Base-by-base conservation (phyloP, 2,329 filamentous ascomycete genomes). In the Paracamarosporium sp. region DNA sequence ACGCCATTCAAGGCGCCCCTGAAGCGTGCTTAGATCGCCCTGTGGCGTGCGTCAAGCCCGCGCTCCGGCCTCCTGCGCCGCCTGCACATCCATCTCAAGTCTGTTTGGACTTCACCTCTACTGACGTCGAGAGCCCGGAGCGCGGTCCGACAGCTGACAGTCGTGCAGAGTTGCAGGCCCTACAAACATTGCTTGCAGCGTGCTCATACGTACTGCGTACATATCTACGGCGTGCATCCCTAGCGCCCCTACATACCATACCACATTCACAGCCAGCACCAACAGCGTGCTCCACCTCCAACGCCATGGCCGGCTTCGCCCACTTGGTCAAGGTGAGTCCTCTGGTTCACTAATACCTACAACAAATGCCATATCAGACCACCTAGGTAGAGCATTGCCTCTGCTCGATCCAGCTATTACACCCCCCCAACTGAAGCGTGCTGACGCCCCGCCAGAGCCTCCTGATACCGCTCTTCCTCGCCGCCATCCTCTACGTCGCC, bases 381-480 rank as follows among this genome's bases (percentile, higher is more conserved):
- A 4, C 6, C 17, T 7, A 20, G 11, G 30, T 36, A 25, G 15
- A 24, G 13, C 20, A 15, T 31, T 43, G 28, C 27, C 12, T 11
- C 27, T n/a, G 27, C 38, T 27, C 9, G 27, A 45, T 11, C 20
- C 41, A 38, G 17, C 28, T 22, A 43, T 53, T 17, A 27, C 53
- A 30, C 43, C 31, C 15, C 57, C 17, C 12, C 31, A 20, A 50
- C 50, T 33, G 28, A 35, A 52, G 15, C 55, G 13, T 11, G 46
- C 64, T 66, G 53, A 69, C 63, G 50, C 50, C 38, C n/a, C 40
- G 38, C 36, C 63, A 82, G 80, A 76, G 74, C 47, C 70, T 82
- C 61, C 67, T 81, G 67, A 55, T 80, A n/a, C 80, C 80, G n/a
- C 76, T 79, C 62, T 64, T 80, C 63, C 71, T 80, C 61, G 77